Evolutionary conservation across 2,329 filamentous ascomycete species (phyloP).

Genomic region (Cryphonectria nitschkei): DNA sequence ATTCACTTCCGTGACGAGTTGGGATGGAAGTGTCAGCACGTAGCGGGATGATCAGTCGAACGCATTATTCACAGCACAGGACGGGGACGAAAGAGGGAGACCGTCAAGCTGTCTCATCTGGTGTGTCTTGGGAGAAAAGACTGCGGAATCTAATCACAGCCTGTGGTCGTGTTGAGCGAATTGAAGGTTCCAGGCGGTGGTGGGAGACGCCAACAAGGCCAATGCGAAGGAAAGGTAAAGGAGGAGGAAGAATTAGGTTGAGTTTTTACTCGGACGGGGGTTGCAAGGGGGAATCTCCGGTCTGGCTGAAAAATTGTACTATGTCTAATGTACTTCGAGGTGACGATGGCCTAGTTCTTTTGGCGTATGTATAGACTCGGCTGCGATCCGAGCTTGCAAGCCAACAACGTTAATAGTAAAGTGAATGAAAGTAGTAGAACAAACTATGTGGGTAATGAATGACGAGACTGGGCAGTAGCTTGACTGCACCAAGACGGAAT

Average conservation of each 20-base stretch:
- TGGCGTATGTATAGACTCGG: background rate
- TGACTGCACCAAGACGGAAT: slow-evolving; percentile 16
- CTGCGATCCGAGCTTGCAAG: background rate
- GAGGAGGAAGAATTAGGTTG: background rate
- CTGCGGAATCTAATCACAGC: background rate
- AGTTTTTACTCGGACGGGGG: background rate
- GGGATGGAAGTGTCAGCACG: background rate
- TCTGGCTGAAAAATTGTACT: background rate
- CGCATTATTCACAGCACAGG: slow-evolving; percentile 22
- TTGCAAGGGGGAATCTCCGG: slow-evolving; percentile 1
- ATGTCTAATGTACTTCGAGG: background rate
- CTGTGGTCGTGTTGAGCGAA: background rate
- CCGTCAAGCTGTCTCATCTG: background rate
- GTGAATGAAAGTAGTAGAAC: slow-evolving; percentile 4
- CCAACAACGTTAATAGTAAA: background rate
- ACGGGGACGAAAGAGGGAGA: slow-evolving; percentile 3
- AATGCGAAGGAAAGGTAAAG: background rate
- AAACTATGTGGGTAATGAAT: slow-evolving; percentile 15
- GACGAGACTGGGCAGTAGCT: slow-evolving; percentile 16
- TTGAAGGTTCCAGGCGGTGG: background rate
- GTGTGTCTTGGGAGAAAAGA: background rate
- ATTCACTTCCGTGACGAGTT: background rate
- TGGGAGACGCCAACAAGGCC: background rate
- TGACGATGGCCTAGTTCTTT: background rate
- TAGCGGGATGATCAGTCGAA: background rate